Evolutionary conservation across 306 rosid genomes (phyloP).

Genomic region (Quillaja saponaria): DNA sequence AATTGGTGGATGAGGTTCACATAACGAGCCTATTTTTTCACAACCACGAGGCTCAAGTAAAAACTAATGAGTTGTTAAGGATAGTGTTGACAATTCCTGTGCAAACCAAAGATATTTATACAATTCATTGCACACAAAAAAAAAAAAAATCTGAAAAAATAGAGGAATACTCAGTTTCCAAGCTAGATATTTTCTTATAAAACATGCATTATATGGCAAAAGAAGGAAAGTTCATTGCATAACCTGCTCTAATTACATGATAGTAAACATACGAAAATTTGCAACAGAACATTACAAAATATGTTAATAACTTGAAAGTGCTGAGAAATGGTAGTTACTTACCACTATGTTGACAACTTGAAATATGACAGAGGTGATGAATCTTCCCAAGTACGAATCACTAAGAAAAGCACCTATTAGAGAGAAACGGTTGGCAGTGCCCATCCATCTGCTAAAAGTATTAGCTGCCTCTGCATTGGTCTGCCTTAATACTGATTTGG

Average conservation of each 20-base stretch:
- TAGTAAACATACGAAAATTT: too few relatives aligned
- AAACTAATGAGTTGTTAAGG: slow-evolving; percentile 48
- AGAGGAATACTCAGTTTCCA: too few relatives aligned
- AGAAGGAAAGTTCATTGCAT: too few relatives aligned
- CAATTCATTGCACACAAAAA: too few relatives aligned
- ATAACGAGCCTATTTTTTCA: slow-evolving; percentile 48
- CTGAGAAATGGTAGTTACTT: too few relatives aligned
- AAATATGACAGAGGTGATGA: slow-evolving; percentile 55
- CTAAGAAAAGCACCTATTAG: slow-evolving; percentile 64
- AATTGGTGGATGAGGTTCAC: slow-evolving; percentile 47
- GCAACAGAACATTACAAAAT: too few relatives aligned
- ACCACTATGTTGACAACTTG: slow-evolving; percentile 49
- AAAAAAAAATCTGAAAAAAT: too few relatives aligned
- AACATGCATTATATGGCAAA: too few relatives aligned
- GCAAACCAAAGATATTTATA: neutral
- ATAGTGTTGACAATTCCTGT: slow-evolving; percentile 53
- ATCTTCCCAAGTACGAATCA: slow-evolving; percentile 67
- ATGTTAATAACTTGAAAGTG: too few relatives aligned
- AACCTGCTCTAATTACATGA: too few relatives aligned
- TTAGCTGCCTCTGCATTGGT: slow-evolving; percentile 65
- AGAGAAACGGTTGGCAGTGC: slow-evolving; percentile 57
- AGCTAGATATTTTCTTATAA: too few relatives aligned
- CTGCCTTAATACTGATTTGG: slow-evolving; percentile 59
- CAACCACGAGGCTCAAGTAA: slow-evolving; percentile 55
- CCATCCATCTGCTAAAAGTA: slow-evolving; percentile 68